Evolutionary conservation across 2,329 filamentous ascomycete genomes (phyloP).

Genomic region (Hymenoscyphus linearis): DNA sequence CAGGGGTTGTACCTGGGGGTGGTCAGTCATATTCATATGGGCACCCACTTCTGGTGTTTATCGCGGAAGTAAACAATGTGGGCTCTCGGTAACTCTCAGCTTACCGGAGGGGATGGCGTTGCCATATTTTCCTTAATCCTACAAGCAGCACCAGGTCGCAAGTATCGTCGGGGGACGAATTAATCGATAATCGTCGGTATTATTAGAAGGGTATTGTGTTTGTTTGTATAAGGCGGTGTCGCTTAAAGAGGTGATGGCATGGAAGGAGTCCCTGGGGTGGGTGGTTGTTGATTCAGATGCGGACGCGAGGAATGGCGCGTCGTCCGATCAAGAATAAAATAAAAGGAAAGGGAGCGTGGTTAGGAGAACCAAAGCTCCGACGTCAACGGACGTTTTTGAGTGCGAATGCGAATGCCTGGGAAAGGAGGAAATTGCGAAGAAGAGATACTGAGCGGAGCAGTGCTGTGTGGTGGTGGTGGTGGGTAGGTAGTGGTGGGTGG

Average conservation of each 20-base stretch:
- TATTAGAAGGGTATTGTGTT: not conserved
- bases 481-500: not conserved
- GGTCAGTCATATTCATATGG: conserved; percentile 5
- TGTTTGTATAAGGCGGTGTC: conserved; percentile 8
- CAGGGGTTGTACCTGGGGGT: conserved; percentile 64
- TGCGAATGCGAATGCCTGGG: not conserved
- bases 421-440: not conserved
- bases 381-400: not conserved
- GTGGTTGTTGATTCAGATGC: conserved; percentile 12
- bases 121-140: conserved; percentile 17
- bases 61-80: conserved; percentile 10
- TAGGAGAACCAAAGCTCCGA: not conserved
- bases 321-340: not conserved
- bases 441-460: not conserved
- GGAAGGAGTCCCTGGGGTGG: conserved; percentile 7
- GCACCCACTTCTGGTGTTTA: not conserved
- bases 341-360: not conserved
- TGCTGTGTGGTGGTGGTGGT: not conserved
- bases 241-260: conserved; percentile 18
- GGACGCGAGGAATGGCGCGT: conserved; percentile 19
- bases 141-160: not conserved
- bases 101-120: conserved; percentile 26
- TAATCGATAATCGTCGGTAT: conserved; percentile 3
- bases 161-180: not conserved
- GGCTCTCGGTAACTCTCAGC: not conserved